Evolutionary conservation across 1,284 basidiomycete species (phyloP).

Genomic region (Sutorius eximius): DNA sequence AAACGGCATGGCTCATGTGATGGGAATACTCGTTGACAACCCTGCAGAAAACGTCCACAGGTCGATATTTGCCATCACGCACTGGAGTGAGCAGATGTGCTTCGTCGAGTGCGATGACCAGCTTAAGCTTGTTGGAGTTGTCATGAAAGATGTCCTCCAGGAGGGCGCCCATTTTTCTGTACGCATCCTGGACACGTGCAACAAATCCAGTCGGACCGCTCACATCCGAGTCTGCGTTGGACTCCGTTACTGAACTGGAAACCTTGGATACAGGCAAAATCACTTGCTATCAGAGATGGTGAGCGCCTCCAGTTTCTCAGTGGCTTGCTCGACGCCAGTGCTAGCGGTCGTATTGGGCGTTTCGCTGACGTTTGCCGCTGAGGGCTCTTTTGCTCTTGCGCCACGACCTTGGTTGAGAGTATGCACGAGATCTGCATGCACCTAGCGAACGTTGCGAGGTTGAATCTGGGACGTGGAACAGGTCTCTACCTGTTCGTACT

Average conservation of each 20-base stretch:
- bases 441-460: neutral
- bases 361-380: neutral
- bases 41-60: conserved; percentile 6
- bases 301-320: neutral
- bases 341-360: no score
- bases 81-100: neutral
- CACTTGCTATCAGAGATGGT: neutral
- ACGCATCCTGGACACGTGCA: neutral
- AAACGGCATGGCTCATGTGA: neutral
- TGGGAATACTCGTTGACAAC: conserved; percentile 4
- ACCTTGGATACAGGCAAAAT: neutral
- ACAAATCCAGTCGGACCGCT: neutral
- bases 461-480: neutral
- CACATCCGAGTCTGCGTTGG: neutral
- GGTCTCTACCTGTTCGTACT: neutral
- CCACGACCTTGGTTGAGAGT: neutral
- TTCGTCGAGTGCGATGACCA: neutral
- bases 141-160: no score
- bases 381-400: neutral
- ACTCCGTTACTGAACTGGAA: neutral
- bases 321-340: neutral
- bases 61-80: neutral
- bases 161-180: neutral
- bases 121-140: neutral
- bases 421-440: neutral